Evolutionary conservation across 108 stramenopile genomes (phyloP).

Genomic region (Skeletonema costatum): DNA sequence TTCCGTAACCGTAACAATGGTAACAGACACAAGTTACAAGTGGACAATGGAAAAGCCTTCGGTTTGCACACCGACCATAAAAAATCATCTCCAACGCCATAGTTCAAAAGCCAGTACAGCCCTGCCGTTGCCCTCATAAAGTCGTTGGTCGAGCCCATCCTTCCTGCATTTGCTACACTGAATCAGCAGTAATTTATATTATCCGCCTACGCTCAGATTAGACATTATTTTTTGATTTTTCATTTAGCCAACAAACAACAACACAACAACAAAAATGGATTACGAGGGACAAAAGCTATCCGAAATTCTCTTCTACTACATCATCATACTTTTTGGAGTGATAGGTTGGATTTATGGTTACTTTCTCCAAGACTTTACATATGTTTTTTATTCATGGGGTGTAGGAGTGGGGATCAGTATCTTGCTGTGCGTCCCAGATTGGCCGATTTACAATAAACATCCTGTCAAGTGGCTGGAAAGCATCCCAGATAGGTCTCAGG

Average conservation of each 20-base stretch:
- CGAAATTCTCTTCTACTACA: slow-evolving; percentile 84
- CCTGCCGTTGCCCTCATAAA: no score
- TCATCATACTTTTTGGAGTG: slow-evolving; percentile 78
- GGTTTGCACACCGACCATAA: no score
- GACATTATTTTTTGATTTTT: neutral
- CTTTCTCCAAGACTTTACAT: slow-evolving; percentile 82
- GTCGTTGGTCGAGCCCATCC: neutral
- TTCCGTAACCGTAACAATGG: neutral
- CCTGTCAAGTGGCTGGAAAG: slow-evolving; percentile 89
- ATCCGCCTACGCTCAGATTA: no score
- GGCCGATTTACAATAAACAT: slow-evolving; percentile 89
- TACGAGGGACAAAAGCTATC: slow-evolving; percentile 88
- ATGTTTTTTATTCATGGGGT: slow-evolving; percentile 85
- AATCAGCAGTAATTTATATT: neutral
- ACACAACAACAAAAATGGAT: slow-evolving; percentile 64
- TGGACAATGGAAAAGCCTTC: neutral
- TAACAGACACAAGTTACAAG: neutral
- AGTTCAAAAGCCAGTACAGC: no score
- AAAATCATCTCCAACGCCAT: no score
- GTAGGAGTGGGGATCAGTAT: slow-evolving; percentile 78
- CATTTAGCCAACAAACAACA: neutral
- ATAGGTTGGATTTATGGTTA: slow-evolving; percentile 91
- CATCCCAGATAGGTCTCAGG: slow-evolving; percentile 72
- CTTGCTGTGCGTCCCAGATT: slow-evolving; percentile 88
- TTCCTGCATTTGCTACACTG: neutral